phyloP scores from a whole-genome alignment of 2,329 filamentous ascomycete genomes.

The Diaporthe eres region DNA sequence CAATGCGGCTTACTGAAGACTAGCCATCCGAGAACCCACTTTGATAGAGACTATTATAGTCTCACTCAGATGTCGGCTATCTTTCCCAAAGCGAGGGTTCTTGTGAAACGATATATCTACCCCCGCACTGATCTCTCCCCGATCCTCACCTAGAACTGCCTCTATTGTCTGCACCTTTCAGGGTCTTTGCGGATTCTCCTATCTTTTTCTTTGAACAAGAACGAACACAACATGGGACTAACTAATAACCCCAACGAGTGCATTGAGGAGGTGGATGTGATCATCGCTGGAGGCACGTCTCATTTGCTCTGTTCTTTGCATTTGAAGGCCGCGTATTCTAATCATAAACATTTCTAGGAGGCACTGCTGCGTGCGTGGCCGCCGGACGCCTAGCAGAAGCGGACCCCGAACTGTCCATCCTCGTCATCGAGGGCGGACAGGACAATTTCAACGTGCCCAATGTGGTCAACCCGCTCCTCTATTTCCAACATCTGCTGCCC shows the following conservation, averaged over 20 bases:
- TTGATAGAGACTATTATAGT: background rate
- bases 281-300: constrained; percentile 49
- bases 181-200: background rate
- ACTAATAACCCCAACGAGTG: constrained; percentile 45
- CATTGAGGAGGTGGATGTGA: constrained; percentile 58
- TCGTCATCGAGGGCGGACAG: constrained; percentile 67
- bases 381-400: constrained; percentile 65
- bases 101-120: background rate
- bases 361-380: constrained; percentile 63
- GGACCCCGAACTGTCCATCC: constrained; percentile 62
- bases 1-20: background rate
- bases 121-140: background rate
- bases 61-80: background rate
- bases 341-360: constrained; percentile 52
- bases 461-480: constrained; percentile 66
- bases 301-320: background rate
- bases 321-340: background rate
- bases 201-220: background rate
- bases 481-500: constrained; percentile 61
- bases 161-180: background rate
- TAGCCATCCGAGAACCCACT: background rate
- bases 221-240: constrained; percentile 29
- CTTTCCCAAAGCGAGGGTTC: background rate
- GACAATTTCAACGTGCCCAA: constrained; percentile 66
- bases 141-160: no score